Evolutionary conservation across 495 filamentous ascomycete species (phyloP), one percentile per base, ranked within the genome.

Genomic region (Xylaria bambusicola): DNA sequence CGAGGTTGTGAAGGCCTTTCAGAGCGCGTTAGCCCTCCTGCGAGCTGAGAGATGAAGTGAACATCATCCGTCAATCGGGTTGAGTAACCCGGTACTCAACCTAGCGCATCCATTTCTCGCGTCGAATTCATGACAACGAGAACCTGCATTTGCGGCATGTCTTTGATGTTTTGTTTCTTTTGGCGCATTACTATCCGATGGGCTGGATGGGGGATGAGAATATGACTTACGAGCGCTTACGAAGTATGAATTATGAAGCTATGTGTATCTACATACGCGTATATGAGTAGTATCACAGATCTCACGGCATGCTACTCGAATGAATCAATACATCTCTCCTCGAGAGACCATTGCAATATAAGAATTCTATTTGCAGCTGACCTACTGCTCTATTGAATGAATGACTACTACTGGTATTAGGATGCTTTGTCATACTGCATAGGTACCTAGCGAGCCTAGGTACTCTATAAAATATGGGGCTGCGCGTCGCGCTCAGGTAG

Each of bases 1-100:
- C 42, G 82, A 90, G 63, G 90, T 94, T 40, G 88, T 94, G 9
- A 82, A 84, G 63, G 90, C 90, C 27, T 94, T 94, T 66, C 83
- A 93, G 67, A 91, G 80, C 69, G 90, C 90, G 47, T 73, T 93
- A 23, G 83, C 86, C 6, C 80, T 93, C 23, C 75, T 93, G 29
- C 76, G 75, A 60, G 61, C 68, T n/a, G n/a, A n/a, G 23, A 63
- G 63, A 10, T 63, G 31, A 61, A 33, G 10, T 33, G 29, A 41
- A n/a, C n/a, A n/a, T n/a, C n/a, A n/a, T n/a, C 21, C 26, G 26
- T 49, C 27, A 26, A 49, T 49, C 26, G 24, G 45, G 8, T 17
- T 33, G 6, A 17, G 6, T 4, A 36, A 20, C 8, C 12, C 4
- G 12, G 8, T 3, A 33, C 6, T 52, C 7, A 18, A 20, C 49